phyloP scores from a whole-genome alignment of 2,329 filamentous ascomycete species.

The Rhytidhysteron rufulum region DNA sequence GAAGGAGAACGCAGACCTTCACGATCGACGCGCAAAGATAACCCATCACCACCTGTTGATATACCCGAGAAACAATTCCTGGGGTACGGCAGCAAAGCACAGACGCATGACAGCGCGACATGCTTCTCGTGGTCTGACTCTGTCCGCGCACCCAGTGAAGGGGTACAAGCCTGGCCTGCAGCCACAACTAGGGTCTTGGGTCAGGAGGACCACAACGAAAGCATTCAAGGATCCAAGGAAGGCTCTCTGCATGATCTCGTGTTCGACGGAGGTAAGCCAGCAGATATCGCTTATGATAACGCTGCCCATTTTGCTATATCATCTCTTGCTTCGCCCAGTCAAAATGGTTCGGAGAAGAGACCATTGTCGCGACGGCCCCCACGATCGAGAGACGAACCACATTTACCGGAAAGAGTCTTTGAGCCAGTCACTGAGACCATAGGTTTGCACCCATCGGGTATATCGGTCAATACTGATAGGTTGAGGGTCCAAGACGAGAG shows the following conservation, averaged over 20 bases:
- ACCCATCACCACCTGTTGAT: slow-evolving; percentile 26
- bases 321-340: slow-evolving; percentile 14
- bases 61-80: slow-evolving; percentile 33
- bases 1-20: slow-evolving; percentile 9
- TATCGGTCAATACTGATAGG: too few species aligned
- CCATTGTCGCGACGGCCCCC: too few species aligned
- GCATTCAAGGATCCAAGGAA: background rate
- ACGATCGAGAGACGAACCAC: too few species aligned
- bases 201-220: slow-evolving; percentile 3
- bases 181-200: slow-evolving; percentile 7
- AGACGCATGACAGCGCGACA: slow-evolving; percentile 25
- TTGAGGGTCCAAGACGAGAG: too few species aligned
- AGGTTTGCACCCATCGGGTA: too few species aligned
- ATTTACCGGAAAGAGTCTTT: too few species aligned
- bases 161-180: slow-evolving; percentile 8
- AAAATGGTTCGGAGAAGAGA: slow-evolving; percentile 17
- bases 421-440: too few species aligned
- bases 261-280: too few species aligned
- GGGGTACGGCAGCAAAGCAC: slow-evolving; percentile 34
- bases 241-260: too few species aligned
- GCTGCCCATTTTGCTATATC: slow-evolving; percentile 14
- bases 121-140: slow-evolving; percentile 44
- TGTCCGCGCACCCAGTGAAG: slow-evolving; percentile 15
- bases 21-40: slow-evolving; percentile 12
- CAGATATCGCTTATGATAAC: slow-evolving; percentile 7